Evolutionary conservation across 768 basidiomycete genomes (phyloP), one percentile per base, ranked within the genome.

Genomic region (Cystofilobasidium capitatum): DNA sequence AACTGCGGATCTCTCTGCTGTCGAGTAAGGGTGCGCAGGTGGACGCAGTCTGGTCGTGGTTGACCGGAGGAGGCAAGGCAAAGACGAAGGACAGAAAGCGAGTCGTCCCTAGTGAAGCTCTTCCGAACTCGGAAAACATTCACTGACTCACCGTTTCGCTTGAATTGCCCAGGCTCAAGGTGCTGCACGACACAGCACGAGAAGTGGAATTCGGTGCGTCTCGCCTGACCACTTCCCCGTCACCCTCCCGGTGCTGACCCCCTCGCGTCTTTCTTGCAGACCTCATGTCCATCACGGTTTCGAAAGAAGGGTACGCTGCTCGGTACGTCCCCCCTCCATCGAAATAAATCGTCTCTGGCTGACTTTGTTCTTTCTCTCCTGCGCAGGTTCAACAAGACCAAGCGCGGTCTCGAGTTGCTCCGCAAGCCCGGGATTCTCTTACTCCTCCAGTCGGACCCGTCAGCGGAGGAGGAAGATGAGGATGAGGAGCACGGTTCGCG

Each of bases 121-220:
- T 39, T 42, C n/a, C 14, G 26, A 29, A 10, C 26, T 16, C 24
- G 8, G n/a, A n/a, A 20, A 31, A 26, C 9, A n/a, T 1, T 40
- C 5, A 24, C n/a, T 17, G 20, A 36, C n/a, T 7, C n/a, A 36
- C 26, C 33, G 55, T 57, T n/a, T 39, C 26, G 17, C 7, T 60
- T 22, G n/a, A n/a, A n/a, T n/a, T n/a, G n/a, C 20, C 3, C 29
- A 60, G 65, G 33, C 33, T 42, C 36, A 24, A 36, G 58, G 14
- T 66, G 3, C 31, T 60, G 5, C 42, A 42, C 17, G 40, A 66
- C 37, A 36, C 58, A 26, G 58, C 36, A 4, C 33, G n/a, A 10
- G 65, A 66, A 37, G 26, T 57, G 29, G 65, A 66, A 33, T 58
- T 65, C 44, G 54, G 63, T 55, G 13, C 22, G 51, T 49, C 17